Percentiles rank a stretch among this genome's conserved stretches.
These are phyloP conservation scores for Phytophthora ramorum DNA, from an alignment of 352 stramenopile genomes.

Conservation along the genomic window DNA sequence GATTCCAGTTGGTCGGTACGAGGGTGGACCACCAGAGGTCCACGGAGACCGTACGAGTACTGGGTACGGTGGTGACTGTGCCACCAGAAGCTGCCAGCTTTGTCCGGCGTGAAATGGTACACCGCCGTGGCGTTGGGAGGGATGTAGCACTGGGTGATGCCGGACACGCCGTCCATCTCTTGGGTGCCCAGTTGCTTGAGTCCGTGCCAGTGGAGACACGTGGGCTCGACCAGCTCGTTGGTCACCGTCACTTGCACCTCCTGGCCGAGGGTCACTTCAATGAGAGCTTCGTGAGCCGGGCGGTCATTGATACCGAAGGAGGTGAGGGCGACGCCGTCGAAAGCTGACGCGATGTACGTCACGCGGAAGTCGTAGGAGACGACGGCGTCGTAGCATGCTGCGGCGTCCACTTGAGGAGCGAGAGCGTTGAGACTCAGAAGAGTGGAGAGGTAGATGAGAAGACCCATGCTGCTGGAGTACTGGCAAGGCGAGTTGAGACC, in stretches of 20 bases:
- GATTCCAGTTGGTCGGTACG: constrained; percentile 6
- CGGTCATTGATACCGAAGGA: constrained; percentile 32
- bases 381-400: constrained; percentile 8
- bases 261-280: constrained; percentile 27
- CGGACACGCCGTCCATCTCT: constrained; percentile 39
- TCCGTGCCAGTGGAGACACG: constrained; percentile 43
- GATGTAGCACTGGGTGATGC: constrained; percentile 45
- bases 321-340: constrained; percentile 29
- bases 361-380: constrained; percentile 20
- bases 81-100: constrained; percentile 42
- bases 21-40: constrained; percentile 35
- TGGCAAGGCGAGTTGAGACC: too few relatives aligned
- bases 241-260: constrained; percentile 23
- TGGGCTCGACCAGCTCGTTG: constrained; percentile 26
- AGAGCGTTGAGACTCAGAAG: neutral
- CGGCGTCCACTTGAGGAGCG: constrained; percentile 1
- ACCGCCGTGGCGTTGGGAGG: constrained; percentile 17
- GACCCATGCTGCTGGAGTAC: neutral
- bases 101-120: constrained; percentile 34
- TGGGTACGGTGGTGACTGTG: constrained; percentile 25
- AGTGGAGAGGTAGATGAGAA: neutral
- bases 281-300: constrained; percentile 17
- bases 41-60: constrained; percentile 40
- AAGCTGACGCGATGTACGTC: constrained; percentile 19
- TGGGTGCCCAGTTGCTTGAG: constrained; percentile 35